Conservation (phyloP, 1,284 basidiomycete genomes). For the Thelephora terrestris region DNA sequence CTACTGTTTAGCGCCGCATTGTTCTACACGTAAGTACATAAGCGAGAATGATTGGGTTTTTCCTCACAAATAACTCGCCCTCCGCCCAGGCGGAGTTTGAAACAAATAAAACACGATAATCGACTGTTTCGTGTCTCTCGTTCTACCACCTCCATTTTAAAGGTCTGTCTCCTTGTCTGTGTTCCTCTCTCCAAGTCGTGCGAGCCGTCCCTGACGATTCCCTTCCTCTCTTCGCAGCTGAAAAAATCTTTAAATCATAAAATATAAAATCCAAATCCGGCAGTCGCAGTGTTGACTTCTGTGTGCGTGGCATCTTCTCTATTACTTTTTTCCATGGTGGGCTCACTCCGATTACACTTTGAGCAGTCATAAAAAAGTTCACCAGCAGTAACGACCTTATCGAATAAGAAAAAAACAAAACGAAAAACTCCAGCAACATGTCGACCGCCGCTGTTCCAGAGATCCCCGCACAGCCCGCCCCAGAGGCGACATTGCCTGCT, state of each 20-base stretch:
- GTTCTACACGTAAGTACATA: background rate
- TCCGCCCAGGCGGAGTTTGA: slow-evolving; percentile 25
- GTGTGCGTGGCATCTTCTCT: slow-evolving; percentile 31
- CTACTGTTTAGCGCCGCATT: background rate
- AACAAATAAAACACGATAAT: slow-evolving; percentile 9
- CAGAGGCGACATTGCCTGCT: slow-evolving; percentile 32
- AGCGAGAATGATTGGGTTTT: slow-evolving; percentile 1
- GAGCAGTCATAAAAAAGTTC: slow-evolving; percentile 59
- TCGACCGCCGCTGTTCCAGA: slow-evolving; percentile 37
- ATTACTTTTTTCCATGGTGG: slow-evolving; percentile 11
- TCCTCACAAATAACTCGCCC: background rate
- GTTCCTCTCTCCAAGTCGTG: background rate
- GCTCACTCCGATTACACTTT: slow-evolving; percentile 14
- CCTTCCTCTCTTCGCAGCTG: slow-evolving; percentile 13
- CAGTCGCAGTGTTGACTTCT: slow-evolving; percentile 67
- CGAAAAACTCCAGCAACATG: slow-evolving; percentile 30
- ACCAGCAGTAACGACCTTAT: slow-evolving; percentile 79
- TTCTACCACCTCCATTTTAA: slow-evolving; percentile 33
- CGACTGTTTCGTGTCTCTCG: slow-evolving; percentile 19
- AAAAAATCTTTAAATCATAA: slow-evolving; percentile 37
- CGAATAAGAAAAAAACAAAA: slow-evolving; percentile 28
- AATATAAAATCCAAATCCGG: slow-evolving; percentile 35
- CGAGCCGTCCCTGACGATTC: slow-evolving; percentile 6
- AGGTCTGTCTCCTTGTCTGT: slow-evolving; percentile 23
- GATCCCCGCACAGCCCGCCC: slow-evolving; percentile 23